phyloP scores from a whole-genome alignment of 169 alveolate genomes.

The Plasmodium cynomolgi region DNA sequence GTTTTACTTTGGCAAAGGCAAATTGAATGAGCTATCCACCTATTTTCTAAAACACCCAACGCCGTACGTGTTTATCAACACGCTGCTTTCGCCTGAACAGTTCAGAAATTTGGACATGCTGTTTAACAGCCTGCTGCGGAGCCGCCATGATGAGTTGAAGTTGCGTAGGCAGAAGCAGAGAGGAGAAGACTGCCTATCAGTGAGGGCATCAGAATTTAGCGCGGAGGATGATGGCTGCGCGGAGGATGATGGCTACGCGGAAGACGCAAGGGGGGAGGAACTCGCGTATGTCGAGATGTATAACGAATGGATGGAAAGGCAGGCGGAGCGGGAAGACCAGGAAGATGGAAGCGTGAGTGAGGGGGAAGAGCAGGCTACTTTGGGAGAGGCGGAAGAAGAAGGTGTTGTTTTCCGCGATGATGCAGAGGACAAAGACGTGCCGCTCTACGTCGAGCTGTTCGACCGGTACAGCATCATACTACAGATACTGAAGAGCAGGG shows the following conservation, averaged over 20 bases:
- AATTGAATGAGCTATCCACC: constrained; percentile 42
- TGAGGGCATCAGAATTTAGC: not conserved
- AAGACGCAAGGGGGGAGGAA: not conserved
- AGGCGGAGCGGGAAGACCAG: constrained; percentile 13
- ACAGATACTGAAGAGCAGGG: constrained; percentile 88
- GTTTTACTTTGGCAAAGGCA: constrained; percentile 65
- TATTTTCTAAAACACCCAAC: constrained; percentile 76
- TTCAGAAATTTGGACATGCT: constrained; percentile 87
- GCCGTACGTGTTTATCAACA: constrained; percentile 86
- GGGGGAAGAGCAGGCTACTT: not conserved
- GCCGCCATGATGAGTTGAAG: constrained; percentile 50
- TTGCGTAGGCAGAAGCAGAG: constrained; percentile 1
- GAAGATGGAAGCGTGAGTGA: not conserved
- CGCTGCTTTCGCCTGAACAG: constrained; percentile 86
- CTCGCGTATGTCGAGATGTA: constrained; percentile 14
- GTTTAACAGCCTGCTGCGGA: constrained; percentile 38
- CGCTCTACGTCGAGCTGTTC: constrained; percentile 80
- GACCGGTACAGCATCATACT: constrained; percentile 89
- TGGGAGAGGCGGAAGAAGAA: not conserved
- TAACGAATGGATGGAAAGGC: constrained; percentile 22
- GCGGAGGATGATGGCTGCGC: not conserved
- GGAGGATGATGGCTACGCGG: not conserved
- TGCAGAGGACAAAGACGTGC: not conserved
- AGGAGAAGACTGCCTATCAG: not conserved
- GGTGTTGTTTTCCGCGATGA: not conserved